Base-by-base conservation (phyloP, 2,329 filamentous ascomycete species). In the Fusarium agapanthi region DNA sequence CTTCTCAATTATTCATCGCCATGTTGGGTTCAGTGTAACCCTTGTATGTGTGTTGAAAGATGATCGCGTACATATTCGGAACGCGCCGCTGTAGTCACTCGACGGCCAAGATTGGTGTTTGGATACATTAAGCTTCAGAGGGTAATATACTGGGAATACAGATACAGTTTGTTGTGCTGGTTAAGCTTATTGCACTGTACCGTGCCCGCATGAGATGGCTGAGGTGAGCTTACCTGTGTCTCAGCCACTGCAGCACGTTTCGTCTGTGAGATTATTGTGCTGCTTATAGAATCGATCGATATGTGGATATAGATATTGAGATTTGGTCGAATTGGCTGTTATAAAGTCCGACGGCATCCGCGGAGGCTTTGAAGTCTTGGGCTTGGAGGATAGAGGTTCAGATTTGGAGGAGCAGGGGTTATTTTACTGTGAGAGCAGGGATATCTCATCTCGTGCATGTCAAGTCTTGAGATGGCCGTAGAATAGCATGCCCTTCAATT, bases 161-260 rank as follows among this genome's bases (percentile, higher is more conserved):
- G n/a, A 48, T n/a, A 35, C 24, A 28, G 32, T 34, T 34, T 8
- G 40, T 18, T 28, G 22, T 35, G 8, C 22, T 58, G 55, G 50
- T 66, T 66, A 66, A 59, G 63, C 63, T 66, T 65, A 59, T 44
- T 66, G 22, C 32, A 44, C 26, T 59, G 32, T 22, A 26, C 14
- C 14, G 6, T 15, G 8, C 18, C 22, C n/a, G 18, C 34, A 16
- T 28, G 18, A 16, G 24, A 20, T 30, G 37, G 37, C 38, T 66
- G 64, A 66, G 38, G 64, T 66, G 64, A 66, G 64, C 61, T 45
- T 66, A 59, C 32, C 32, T 34, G 7, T 34, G 50, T 8, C 24
- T 45, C 18, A 61, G 55, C 43, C 43, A 65, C 47, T 40, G 35
- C 13, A 28, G 30, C 28, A 10, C 41, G 41, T 48, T 8, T n/a